Evolutionary conservation across 2,329 filamentous ascomycete species (phyloP).

Genomic region (Metarhizium brunneum): DNA sequence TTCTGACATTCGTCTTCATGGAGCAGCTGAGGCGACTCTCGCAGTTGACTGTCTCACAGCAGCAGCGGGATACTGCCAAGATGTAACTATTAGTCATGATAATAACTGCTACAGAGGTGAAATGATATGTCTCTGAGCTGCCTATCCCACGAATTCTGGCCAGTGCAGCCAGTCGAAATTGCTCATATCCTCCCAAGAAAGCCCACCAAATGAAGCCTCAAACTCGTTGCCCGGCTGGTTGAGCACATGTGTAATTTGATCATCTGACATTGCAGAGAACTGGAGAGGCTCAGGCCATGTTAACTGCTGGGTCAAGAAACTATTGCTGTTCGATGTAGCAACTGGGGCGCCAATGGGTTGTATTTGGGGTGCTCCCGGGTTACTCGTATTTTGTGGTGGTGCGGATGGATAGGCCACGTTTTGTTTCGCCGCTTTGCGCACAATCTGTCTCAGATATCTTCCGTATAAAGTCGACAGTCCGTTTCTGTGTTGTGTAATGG

Average conservation of each 20-base stretch:
- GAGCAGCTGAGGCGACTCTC: slow-evolving; percentile 30
- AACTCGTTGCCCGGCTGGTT: slow-evolving; percentile 54
- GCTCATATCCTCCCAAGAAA: slow-evolving; percentile 50
- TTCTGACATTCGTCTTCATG: slow-evolving; percentile 38
- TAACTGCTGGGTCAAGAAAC: slow-evolving; percentile 19
- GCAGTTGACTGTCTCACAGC: background rate
- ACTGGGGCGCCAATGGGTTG: slow-evolving; percentile 10
- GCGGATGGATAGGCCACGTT: slow-evolving; percentile 1
- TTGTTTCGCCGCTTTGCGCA: slow-evolving; percentile 23
- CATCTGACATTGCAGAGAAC: slow-evolving; percentile 61
- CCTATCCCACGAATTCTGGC: slow-evolving; percentile 27
- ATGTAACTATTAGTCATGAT: background rate
- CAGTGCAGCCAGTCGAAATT: slow-evolving; percentile 49
- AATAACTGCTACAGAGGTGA: background rate
- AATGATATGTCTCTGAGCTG: background rate
- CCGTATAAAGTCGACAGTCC: slow-evolving; percentile 50
- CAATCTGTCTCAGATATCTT: slow-evolving; percentile 34
- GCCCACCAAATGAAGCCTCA: slow-evolving; percentile 42
- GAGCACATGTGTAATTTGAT: slow-evolving; percentile 57
- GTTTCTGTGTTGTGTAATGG: slow-evolving; percentile 54
- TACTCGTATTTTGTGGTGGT: background rate
- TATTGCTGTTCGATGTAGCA: slow-evolving; percentile 8
- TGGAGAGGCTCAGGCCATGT: slow-evolving; percentile 45
- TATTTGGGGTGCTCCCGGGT: slow-evolving; percentile 6
- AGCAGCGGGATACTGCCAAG: background rate